A percentile compares a stretch with the other conserved stretches of the same genome.
phyloP scores from a whole-genome alignment of 169 alveolate genomes.

The Cardiosporidium cionae region DNA sequence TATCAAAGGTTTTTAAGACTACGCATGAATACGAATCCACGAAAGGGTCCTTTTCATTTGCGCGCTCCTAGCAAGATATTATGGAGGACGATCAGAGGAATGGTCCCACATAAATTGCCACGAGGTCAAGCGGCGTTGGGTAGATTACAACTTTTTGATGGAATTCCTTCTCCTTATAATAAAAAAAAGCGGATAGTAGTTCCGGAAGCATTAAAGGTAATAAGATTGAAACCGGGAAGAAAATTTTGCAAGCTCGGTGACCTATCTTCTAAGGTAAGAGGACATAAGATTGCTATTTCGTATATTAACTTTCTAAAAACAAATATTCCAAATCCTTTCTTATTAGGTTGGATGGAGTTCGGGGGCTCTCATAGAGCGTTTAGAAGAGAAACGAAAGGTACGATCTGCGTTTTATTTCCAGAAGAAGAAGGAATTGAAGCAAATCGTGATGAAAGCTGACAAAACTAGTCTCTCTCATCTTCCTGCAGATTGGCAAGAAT shows the following conservation, averaged over 20 bases:
- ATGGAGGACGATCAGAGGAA: conserved; percentile 97
- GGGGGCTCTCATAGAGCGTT: conserved; percentile 33
- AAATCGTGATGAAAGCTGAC: conserved; percentile 10
- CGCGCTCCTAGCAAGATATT: conserved; percentile 94
- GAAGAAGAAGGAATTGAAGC: conserved; percentile 6
- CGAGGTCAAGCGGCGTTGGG: conserved; percentile 94
- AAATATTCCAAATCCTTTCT: background rate
- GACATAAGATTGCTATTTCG: background rate
- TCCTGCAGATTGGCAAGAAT: too few species aligned
- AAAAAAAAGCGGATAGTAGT: conserved; percentile 38
- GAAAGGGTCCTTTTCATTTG: conserved; percentile 90
- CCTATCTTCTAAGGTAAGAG: conserved; percentile 20
- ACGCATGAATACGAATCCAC: conserved; percentile 92
- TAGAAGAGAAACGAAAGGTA: conserved; percentile 34
- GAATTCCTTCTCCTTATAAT: conserved; percentile 42
- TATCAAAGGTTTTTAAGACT: conserved; percentile 87
- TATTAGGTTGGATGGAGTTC: conserved; percentile 42
- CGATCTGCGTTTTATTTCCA: conserved; percentile 7
- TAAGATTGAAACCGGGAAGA: conserved; percentile 43
- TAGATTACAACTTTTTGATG: conserved; percentile 55
- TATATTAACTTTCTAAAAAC: background rate
- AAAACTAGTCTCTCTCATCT: too few species aligned
- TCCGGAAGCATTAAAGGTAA: conserved; percentile 37
- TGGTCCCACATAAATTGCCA: conserved; percentile 96
- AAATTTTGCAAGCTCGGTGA: conserved; percentile 46